Conservation (phyloP, 257 asterid genomes). For the Nicotiana otophora region DNA sequence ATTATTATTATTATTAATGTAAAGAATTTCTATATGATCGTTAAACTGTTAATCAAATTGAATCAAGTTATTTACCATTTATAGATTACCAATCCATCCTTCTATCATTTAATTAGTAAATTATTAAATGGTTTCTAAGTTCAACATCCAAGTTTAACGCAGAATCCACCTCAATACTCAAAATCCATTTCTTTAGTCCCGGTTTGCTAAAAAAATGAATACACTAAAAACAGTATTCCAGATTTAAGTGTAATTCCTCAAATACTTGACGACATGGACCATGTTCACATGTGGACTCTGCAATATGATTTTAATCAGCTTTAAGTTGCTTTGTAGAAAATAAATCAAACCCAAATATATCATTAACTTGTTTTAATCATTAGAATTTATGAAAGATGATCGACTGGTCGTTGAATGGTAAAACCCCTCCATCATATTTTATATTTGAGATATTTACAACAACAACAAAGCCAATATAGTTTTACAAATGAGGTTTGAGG, state of each 20-base stretch:
- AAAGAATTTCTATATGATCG: background rate
- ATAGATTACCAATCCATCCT: background rate
- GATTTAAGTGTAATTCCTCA: background rate
- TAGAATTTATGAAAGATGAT: background rate
- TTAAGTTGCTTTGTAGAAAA: background rate
- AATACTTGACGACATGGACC: background rate
- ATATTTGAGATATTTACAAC: background rate
- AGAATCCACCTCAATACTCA: background rate
- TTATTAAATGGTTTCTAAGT: too few relatives aligned
- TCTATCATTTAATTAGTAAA: too few relatives aligned
- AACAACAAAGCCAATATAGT: too few relatives aligned
- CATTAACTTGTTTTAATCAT: background rate
- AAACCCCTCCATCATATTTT: background rate
- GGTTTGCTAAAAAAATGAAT: background rate
- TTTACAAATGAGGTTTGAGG: fast-evolving
- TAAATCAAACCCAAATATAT: background rate
- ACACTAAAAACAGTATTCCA: background rate
- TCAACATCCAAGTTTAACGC: background rate
- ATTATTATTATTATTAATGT: too few relatives aligned
- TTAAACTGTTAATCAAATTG: too few relatives aligned
- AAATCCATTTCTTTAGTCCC: background rate
- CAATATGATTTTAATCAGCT: background rate
- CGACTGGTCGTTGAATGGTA: background rate
- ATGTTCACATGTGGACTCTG: background rate
- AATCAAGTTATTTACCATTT: background rate